These are phyloP conservation scores for Cardamine resedifolia DNA, from an alignment of 345 rosid genomes.

Conservation along the genomic window DNA sequence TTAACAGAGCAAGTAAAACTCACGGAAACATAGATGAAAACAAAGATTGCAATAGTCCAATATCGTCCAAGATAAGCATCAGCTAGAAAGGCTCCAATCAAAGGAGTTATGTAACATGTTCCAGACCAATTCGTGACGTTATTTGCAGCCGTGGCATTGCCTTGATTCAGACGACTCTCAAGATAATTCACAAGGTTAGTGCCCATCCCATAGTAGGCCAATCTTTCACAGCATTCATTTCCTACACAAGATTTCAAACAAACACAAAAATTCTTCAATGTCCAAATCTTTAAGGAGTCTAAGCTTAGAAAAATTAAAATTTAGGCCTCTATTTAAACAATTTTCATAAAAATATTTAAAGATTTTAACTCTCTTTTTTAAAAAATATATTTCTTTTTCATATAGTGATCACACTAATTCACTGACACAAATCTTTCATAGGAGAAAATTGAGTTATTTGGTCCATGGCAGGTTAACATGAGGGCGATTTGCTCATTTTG, in stretches of 20 bases:
- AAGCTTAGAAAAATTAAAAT: not conserved
- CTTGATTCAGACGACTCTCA: conserved; percentile 57
- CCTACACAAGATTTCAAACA: conserved; percentile 42
- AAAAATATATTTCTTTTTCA: too few relatives aligned
- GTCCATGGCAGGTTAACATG: too few relatives aligned
- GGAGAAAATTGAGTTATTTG: too few relatives aligned
- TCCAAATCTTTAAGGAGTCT: not conserved
- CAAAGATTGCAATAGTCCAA: conserved; percentile 81
- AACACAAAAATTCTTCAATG: not conserved
- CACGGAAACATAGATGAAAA: conserved; percentile 68
- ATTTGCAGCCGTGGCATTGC: conserved; percentile 77
- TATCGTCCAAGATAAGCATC: conserved; percentile 93
- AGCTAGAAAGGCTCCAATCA: conserved; percentile 91
- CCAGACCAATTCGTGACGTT: conserved; percentile 93
- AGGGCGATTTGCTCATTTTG: too few relatives aligned
- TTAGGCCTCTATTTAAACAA: not conserved
- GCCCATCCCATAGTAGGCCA: conserved; percentile 99
- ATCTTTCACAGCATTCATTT: conserved; percentile 88
- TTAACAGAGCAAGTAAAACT: conserved; percentile 41
- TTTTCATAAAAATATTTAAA: too few relatives aligned
- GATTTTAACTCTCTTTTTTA: too few relatives aligned
- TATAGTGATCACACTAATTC: too few relatives aligned
- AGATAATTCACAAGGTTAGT: conserved; percentile 91
- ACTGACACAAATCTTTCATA: too few relatives aligned
- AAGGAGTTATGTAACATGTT: conserved; percentile 83